phyloP scores from a whole-genome alignment of 2,329 filamentous ascomycete species.

The Rachicladosporium sp. region DNA sequence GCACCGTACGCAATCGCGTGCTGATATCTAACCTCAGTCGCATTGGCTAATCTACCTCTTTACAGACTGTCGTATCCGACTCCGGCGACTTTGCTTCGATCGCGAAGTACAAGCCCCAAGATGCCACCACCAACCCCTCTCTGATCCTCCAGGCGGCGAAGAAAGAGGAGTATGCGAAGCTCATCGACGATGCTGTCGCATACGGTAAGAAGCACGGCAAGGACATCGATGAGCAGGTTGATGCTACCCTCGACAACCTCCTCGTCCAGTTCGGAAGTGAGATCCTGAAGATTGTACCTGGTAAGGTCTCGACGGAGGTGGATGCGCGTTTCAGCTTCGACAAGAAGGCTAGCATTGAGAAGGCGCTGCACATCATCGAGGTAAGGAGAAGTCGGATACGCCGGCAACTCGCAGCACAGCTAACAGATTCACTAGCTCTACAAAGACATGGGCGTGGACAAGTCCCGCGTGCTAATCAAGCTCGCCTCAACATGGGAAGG shows the following conservation, averaged over 20 bases:
- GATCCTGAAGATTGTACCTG: constrained; percentile 92
- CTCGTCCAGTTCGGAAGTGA: constrained; percentile 97
- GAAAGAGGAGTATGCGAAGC: constrained; percentile 87
- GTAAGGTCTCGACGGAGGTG: constrained; percentile 98
- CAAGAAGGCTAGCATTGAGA: constrained; percentile 80
- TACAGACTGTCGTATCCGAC: constrained; percentile 86
- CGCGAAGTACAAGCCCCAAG: constrained; percentile 98
- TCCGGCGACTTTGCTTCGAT: constrained; percentile 81
- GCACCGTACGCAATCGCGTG: constrained; percentile 61
- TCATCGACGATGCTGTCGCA: constrained; percentile 74
- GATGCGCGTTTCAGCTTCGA: constrained; percentile 94
- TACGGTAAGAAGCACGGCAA: constrained; percentile 68
- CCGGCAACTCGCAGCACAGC: constrained; percentile 5
- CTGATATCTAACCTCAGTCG: background rate
- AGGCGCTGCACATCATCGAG: constrained; percentile 94
- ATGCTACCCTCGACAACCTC: constrained; percentile 80
- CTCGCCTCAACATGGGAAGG: constrained; percentile 98
- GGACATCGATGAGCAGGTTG: constrained; percentile 68
- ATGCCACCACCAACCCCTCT: constrained; percentile 99
- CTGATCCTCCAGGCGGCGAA: constrained; percentile 96
- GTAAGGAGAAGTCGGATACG: constrained; percentile 41
- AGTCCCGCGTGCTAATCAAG: constrained; percentile 97
- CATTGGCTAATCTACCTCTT: constrained; percentile 3
- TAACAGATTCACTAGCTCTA: constrained; percentile 57
- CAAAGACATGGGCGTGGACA: constrained; percentile 78